Percentiles rank a stretch among this genome's conserved stretches.
Conservation (phyloP, 2,329 filamentous ascomycete genomes). For the Colletotrichum lindemuthianum region DNA sequence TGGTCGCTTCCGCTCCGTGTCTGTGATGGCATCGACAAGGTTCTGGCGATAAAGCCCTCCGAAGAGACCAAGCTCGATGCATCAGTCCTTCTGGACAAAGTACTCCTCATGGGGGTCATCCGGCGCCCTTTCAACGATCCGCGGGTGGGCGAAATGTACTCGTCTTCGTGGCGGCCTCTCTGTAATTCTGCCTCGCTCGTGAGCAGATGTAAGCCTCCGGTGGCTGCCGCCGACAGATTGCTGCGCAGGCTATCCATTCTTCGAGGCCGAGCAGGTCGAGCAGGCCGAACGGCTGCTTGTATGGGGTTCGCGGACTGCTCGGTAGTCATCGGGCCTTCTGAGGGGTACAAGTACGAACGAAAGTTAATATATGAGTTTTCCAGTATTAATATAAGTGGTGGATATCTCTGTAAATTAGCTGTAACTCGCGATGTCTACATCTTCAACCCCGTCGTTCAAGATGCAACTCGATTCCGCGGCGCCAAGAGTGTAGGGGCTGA, state of each 20-base stretch:
- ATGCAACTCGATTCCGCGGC: background rate
- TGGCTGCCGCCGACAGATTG: conserved; percentile 11
- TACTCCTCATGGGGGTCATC: background rate
- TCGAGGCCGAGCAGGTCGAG: background rate
- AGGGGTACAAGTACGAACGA: too few relatives aligned
- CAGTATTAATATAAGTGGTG: too few relatives aligned
- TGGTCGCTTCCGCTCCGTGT: background rate
- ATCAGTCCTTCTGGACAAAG: background rate
- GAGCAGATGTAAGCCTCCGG: conserved; percentile 6
- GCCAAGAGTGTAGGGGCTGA: background rate
- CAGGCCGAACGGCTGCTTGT: background rate
- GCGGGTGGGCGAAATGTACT: conserved; percentile 9
- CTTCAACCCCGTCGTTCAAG: too few relatives aligned
- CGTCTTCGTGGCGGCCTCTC: background rate
- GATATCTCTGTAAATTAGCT: too few relatives aligned
- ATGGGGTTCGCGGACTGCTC: background rate
- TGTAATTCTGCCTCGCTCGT: conserved; percentile 16
- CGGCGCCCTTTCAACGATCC: background rate
- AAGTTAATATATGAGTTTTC: too few relatives aligned
- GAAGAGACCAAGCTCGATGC: background rate
- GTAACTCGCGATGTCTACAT: background rate
- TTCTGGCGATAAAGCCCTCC: background rate
- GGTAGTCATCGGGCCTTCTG: too few relatives aligned
- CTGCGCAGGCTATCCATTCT: background rate
- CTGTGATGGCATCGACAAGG: conserved; percentile 1